Conservation (phyloP, 192 early-diverging fungal genomes). For the Linnemannia exigua region DNA sequence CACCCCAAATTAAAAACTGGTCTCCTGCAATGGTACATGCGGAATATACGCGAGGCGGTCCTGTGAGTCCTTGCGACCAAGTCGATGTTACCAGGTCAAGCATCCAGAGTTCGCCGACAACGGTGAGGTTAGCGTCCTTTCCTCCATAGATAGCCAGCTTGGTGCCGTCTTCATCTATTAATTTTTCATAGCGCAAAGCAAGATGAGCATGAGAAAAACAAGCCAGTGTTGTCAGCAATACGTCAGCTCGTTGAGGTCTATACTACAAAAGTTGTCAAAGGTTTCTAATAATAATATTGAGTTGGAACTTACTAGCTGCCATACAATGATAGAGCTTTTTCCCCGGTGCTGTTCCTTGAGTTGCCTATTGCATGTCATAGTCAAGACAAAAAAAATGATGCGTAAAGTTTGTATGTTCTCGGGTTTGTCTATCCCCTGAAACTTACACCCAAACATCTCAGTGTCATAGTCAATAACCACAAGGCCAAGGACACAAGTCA, state of each 20-base stretch:
- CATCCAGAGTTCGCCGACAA: slow-evolving; percentile 20
- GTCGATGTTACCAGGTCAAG: slow-evolving; percentile 14
- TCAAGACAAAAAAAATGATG: no score
- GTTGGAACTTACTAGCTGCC: background rate
- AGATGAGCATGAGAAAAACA: no score
- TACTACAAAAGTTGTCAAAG: no score
- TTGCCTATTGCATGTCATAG: background rate
- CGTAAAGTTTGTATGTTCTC: no score
- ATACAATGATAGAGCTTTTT: background rate
- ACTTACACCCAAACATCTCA: no score
- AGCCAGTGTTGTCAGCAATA: no score
- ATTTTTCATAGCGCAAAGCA: no score
- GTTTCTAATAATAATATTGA: no score
- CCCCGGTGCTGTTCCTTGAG: background rate
- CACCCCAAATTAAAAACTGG: slow-evolving; percentile 46
- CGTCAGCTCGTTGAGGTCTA: no score
- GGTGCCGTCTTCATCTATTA: slow-evolving; percentile 38
- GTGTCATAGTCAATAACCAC: no score
- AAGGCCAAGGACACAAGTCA: no score
- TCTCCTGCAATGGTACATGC: slow-evolving; percentile 37
- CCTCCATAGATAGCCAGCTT: slow-evolving; percentile 26
- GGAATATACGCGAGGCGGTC: slow-evolving; percentile 12
- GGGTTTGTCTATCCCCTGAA: no score
- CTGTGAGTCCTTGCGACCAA: slow-evolving; percentile 24
- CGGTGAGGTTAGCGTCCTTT: background rate